Evolutionary conservation across 2,329 filamentous ascomycete genomes (phyloP), one percentile per base, ranked within the genome.

Genomic region (Bretziella fagacearum): DNA sequence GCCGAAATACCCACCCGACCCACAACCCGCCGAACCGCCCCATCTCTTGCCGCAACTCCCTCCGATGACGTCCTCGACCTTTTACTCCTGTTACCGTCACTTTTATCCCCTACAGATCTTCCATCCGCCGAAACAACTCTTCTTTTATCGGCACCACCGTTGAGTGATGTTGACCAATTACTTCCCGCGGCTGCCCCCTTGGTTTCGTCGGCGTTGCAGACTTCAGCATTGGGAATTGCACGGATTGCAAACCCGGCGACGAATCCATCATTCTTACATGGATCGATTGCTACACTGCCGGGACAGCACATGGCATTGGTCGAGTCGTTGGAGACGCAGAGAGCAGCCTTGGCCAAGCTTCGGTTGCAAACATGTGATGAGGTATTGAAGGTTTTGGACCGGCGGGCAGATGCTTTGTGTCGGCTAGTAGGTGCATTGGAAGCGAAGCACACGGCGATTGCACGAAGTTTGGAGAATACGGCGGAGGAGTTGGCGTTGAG

Each of bases 181-280:
- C 62, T 78, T 43, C 68, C 72, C 0, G 54, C 60, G 1, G 60
- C 79, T 15, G 58, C 64, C 1, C 55, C 59, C 2, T 59, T 74
- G 4, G 51, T 77, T 15, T 73, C 72, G 2, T 55, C 62, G 0
- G 61, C 63, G n/a, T 63, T 79, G 0, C 67, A 69, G 46, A 56
- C 62, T 1, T 64, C 66, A 11, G 72, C 73, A 22, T 60, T 66
- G 11, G 55, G 62, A 13, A 62, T 76, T 20, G 64, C 69, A 1
- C 66, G 71, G 37, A 58, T 33, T 33, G 54, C 62, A 4, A 60
- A 61, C 49, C 66, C 67, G 1, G 60, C 60, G 13, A 72, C 68
- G 1, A 73, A 73, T 56, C 63, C 70, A 0, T 71, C 71, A 17
- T 73, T 65, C 55, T 61, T 77, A n/a, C 74, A 78, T 60, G 72